Percentiles rank a stretch among this genome's conserved stretches.
Conservation (phyloP, 2,329 filamentous ascomycete genomes). For the Onygenales sp. region DNA sequence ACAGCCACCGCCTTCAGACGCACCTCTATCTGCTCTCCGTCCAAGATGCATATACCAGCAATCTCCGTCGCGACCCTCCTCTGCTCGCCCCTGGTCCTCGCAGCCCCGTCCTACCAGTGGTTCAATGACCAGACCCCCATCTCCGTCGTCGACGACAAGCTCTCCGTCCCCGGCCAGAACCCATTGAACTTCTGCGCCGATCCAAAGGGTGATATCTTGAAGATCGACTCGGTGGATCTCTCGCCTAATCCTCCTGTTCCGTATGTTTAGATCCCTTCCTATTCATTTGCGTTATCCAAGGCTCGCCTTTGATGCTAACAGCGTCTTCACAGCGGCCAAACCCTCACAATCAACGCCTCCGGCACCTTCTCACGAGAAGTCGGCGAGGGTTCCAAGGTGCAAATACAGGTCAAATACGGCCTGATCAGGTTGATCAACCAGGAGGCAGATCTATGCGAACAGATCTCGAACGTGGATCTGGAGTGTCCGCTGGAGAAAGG, state of each 20-base stretch:
- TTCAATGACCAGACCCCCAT: conserved; percentile 43
- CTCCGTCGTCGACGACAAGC: conserved; percentile 41
- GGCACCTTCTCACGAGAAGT: conserved; percentile 67
- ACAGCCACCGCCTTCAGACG: neutral
- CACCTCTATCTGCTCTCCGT: neutral
- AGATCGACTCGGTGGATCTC: conserved; percentile 71
- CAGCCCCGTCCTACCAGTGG: conserved; percentile 33
- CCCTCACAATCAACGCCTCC: conserved; percentile 66
- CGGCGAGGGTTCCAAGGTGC: conserved; percentile 68
- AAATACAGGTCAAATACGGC: conserved; percentile 84
- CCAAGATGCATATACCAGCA: conserved; percentile 30
- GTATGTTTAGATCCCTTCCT: conserved; percentile 46
- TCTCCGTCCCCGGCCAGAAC: conserved; percentile 72
- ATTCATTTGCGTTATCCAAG: neutral
- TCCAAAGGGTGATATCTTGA: conserved; percentile 60
- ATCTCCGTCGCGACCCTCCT: conserved; percentile 33
- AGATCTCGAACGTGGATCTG: conserved; percentile 78
- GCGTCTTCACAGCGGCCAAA: conserved; percentile 53
- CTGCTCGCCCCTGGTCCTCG: conserved; percentile 36
- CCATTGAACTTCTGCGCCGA: conserved; percentile 71
- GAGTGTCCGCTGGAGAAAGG: conserved; percentile 82
- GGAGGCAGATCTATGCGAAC: conserved; percentile 75
- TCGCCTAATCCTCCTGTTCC: conserved; percentile 75
- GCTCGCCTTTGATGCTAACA: neutral
- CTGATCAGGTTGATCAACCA: conserved; percentile 81